phyloP scores from a whole-genome alignment of 2,329 filamentous ascomycete genomes.

The Neospermospora avenae region DNA sequence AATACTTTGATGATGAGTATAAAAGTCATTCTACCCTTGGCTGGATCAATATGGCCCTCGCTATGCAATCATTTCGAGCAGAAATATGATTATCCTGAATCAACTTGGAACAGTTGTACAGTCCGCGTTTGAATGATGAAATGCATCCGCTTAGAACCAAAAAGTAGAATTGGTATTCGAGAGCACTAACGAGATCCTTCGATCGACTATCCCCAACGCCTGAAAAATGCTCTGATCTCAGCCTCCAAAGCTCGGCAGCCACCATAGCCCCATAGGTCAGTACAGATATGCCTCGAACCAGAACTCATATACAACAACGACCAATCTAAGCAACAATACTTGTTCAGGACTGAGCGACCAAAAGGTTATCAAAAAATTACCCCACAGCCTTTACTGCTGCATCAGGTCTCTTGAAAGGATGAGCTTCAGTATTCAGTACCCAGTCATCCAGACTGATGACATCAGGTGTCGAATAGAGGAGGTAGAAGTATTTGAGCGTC shows the following conservation, averaged over 20 bases:
- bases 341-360: not conserved
- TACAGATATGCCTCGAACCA: not conserved
- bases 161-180: not conserved
- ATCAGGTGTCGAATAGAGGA: conserved; percentile 69
- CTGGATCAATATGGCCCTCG: not conserved
- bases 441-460: conserved; percentile 63
- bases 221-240: not conserved
- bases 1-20: not conserved
- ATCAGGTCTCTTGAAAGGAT: conserved; percentile 34
- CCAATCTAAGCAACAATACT: not conserved
- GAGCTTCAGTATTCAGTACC: conserved; percentile 51
- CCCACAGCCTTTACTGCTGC: no score
- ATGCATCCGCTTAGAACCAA: not conserved
- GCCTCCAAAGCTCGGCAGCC: not conserved
- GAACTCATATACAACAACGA: conserved; percentile 8
- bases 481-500: conserved; percentile 89
- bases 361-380: not conserved
- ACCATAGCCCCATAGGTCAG: not conserved
- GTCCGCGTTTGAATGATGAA: not conserved
- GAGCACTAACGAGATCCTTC: not conserved
- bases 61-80: not conserved
- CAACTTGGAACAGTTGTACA: not conserved
- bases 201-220: conserved; percentile 3
- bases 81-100: not conserved
- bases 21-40: not conserved